Conservation (phyloP, 805 yeast species). For the Candida railenensis region DNA sequence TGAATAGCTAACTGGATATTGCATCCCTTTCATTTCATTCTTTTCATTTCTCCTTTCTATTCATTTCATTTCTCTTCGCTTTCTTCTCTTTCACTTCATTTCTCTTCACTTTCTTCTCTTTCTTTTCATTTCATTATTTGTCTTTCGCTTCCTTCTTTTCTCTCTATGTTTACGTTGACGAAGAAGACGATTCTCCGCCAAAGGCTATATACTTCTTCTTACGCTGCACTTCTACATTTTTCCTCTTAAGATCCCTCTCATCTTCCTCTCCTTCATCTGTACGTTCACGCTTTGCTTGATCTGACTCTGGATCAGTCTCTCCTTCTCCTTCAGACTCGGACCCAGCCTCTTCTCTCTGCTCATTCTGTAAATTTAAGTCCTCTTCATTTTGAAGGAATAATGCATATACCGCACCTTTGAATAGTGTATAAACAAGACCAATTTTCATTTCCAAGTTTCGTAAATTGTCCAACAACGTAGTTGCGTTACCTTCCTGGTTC, state of each 20-base stretch:
- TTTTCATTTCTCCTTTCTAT: too few species aligned
- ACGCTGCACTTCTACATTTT: background rate
- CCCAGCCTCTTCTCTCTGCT: slow-evolving; percentile 1
- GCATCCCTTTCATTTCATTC: too few species aligned
- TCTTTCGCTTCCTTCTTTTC: too few species aligned
- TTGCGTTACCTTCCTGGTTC: slow-evolving; percentile 20
- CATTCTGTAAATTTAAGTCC: slow-evolving; percentile 9
- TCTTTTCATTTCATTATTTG: too few species aligned
- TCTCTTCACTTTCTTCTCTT: too few species aligned
- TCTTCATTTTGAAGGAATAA: slow-evolving; percentile 52
- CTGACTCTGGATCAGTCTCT: background rate
- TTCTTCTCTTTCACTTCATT: too few species aligned
- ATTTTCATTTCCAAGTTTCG: slow-evolving; percentile 62
- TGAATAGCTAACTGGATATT: too few species aligned
- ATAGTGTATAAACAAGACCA: slow-evolving; percentile 61
- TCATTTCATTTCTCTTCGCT: too few species aligned
- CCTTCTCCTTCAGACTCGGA: background rate
- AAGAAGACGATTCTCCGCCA: too few species aligned
- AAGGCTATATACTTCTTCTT: background rate
- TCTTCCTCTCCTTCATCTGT: slow-evolving; percentile 6
- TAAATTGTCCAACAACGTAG: slow-evolving; percentile 44
- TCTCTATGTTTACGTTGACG: too few species aligned
- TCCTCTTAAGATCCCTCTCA: slow-evolving; percentile 4
- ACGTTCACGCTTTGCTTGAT: background rate
- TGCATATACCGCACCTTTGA: slow-evolving; percentile 71